A percentile compares a stretch with the other conserved stretches of the same genome.
Evolutionary conservation across 1,139 yeast species (phyloP).

Genomic region (Pichia sp.): DNA sequence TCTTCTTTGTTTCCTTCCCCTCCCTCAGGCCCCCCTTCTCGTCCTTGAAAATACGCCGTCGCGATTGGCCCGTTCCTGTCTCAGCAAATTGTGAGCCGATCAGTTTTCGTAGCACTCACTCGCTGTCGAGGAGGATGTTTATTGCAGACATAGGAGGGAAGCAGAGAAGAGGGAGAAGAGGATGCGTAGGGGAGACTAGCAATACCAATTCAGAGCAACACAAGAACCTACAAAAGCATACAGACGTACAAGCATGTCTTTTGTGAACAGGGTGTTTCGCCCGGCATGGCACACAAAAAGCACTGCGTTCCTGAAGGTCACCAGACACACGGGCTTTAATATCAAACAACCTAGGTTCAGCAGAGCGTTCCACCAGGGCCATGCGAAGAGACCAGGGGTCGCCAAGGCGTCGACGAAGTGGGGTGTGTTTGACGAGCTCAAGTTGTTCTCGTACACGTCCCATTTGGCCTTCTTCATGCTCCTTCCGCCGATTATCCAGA

Average conservation of each 20-base stretch:
- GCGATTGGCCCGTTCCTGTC: too few species aligned
- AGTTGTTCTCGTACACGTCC: constrained; percentile 28
- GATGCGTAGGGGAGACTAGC: too few species aligned
- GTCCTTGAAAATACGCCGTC: too few species aligned
- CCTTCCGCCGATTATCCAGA: constrained; percentile 26
- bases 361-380: constrained; percentile 4
- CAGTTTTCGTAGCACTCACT: too few species aligned
- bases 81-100: too few species aligned
- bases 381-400: constrained; percentile 8
- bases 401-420: constrained; percentile 15
- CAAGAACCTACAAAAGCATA: too few species aligned
- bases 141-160: too few species aligned
- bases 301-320: neutral
- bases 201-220: too few species aligned
- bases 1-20: too few species aligned
- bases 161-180: too few species aligned
- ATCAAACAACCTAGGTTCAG: neutral
- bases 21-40: too few species aligned
- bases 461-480: constrained; percentile 29
- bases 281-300: neutral
- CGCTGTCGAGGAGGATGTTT: too few species aligned
- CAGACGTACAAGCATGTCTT: constrained; percentile 3
- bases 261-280: constrained; percentile 1
- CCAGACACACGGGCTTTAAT: neutral
- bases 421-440: constrained; percentile 28